Evolutionary conservation across 805 yeast genomes (phyloP), one percentile per base, ranked within the genome.

Genomic region (Candida sonorensis): DNA sequence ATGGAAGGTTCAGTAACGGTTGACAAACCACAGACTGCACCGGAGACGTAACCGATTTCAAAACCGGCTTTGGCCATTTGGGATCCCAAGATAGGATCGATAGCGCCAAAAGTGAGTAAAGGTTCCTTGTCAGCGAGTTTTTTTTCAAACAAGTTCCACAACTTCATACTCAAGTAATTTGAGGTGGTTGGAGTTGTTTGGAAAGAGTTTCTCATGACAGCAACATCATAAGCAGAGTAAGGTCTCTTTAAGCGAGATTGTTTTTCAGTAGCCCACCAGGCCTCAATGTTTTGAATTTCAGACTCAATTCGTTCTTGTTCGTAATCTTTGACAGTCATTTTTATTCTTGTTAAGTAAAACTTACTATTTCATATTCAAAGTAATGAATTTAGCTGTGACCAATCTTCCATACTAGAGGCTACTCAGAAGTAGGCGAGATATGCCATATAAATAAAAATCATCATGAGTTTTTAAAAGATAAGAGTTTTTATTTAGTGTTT

Each of bases 1-100:
- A 81, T 81, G 2, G 75, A 66, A 1, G 76, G 81, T 44, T 76
- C 82, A 45, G 75, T 69, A 5, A 80, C 76, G 4, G 77, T 69
- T 9, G 79, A 75, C 32, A 75, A 50, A 2, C 72, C 65, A 16
- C 74, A 62, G 2, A 77, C 81, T 75, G 77, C 77, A 1, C 82
- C 82, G 23, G 75, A 68, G 19, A 72, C 68, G 48, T 69, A 77
- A 4, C 67, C 63, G 17, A 64, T 73, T 47, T 69, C 72, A 42
- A 73, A 73, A 37, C 71, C 67, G 16, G 52, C 46, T 31, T 57
- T 58, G 4, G 73, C 70, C 36, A 68, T 57, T 46, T 76, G 81
- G 4, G 79, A 51, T 66, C 75, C 69, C 41, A 75, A 77, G n/a
- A 74, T 72, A 2, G 83, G 81, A 40, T 76, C 83, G 24, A 73